Percentiles rank a stretch among this genome's conserved stretches.
phyloP scores from a whole-genome alignment of 2,329 filamentous ascomycete genomes.

The Xylaria arbuscula region DNA sequence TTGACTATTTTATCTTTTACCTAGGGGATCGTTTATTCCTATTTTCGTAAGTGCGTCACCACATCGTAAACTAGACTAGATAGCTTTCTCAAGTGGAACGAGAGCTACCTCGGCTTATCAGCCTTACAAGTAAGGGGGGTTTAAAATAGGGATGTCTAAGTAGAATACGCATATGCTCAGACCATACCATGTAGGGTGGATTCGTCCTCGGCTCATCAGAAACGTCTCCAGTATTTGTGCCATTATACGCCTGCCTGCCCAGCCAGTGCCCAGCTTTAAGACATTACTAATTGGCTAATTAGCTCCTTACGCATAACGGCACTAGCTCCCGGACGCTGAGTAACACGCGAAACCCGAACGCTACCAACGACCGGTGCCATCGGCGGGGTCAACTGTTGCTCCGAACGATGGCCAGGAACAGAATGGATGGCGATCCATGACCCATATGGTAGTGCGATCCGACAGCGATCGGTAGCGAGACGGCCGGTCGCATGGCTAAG shows the following conservation, averaged over 20 bases:
- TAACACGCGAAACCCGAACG: conserved; percentile 26
- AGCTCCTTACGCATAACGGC: not conserved
- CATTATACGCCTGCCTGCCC: not conserved
- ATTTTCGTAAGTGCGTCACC: not conserved
- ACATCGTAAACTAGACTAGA: not conserved
- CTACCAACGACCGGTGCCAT: not conserved
- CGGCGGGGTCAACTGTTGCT: conserved; percentile 31
- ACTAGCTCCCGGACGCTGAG: conserved; percentile 20
- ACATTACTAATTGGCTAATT: not conserved
- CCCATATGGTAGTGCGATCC: not conserved
- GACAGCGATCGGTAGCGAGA: conserved; percentile 1
- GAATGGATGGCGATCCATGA: not conserved
- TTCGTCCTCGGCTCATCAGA: conserved; percentile 18
- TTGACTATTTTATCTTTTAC: not conserved
- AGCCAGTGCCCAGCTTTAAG: not conserved
- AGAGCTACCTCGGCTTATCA: conserved; percentile 32
- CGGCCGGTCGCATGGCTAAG: conserved; percentile 1
- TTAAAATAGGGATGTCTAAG: not conserved
- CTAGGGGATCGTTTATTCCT: not conserved
- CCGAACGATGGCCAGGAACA: conserved; percentile 8
- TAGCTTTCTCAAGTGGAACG: not conserved
- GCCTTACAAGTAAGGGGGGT: conserved; percentile 8
- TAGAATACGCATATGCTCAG: not conserved
- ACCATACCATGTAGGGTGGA: conserved; percentile 3
- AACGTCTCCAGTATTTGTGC: conserved; percentile 10